Evolutionary conservation across 116 monocot genomes (phyloP).

Genomic region (Dioscorea cayenensis): DNA sequence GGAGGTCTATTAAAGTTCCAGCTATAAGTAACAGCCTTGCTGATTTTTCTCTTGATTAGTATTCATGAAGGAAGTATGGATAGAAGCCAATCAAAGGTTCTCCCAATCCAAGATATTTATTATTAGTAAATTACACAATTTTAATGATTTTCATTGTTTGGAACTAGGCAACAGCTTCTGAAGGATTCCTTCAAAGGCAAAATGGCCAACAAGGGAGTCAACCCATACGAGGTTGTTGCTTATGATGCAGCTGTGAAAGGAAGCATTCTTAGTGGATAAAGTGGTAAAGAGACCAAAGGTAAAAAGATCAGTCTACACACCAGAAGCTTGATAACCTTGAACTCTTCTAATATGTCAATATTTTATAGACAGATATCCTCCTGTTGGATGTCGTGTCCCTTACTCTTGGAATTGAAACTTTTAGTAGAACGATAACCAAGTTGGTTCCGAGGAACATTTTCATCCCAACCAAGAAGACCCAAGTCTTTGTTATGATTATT

Average conservation of each 20-base stretch:
- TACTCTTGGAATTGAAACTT: constrained; percentile 68
- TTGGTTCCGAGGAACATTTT: constrained; percentile 72
- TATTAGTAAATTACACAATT: no score
- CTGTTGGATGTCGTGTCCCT: constrained; percentile 69
- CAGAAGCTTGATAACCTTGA: not conserved
- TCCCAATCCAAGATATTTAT: no score
- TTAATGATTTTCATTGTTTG: no score
- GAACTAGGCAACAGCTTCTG: constrained; percentile 64
- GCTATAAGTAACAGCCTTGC: no score
- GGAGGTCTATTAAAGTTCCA: no score
- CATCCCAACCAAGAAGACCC: constrained; percentile 67
- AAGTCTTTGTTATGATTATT: no score
- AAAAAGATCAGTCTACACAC: not conserved
- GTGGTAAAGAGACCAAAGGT: constrained; percentile 51
- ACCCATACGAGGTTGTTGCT: constrained; percentile 75
- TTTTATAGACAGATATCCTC: constrained; percentile 38
- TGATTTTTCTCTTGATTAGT: no score
- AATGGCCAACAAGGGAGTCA: constrained; percentile 63
- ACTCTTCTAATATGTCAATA: not conserved
- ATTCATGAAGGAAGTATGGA: no score
- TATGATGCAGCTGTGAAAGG: constrained; percentile 70
- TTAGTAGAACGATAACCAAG: constrained; percentile 71
- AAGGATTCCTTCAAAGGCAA: constrained; percentile 71
- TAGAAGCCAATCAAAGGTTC: no score
- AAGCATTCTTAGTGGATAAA: constrained; percentile 51